A percentile compares a stretch with the other conserved stretches of the same genome.
These are phyloP conservation scores for Andrographis paniculata DNA, from an alignment of 305 asterid genomes.

Conservation along the genomic window DNA sequence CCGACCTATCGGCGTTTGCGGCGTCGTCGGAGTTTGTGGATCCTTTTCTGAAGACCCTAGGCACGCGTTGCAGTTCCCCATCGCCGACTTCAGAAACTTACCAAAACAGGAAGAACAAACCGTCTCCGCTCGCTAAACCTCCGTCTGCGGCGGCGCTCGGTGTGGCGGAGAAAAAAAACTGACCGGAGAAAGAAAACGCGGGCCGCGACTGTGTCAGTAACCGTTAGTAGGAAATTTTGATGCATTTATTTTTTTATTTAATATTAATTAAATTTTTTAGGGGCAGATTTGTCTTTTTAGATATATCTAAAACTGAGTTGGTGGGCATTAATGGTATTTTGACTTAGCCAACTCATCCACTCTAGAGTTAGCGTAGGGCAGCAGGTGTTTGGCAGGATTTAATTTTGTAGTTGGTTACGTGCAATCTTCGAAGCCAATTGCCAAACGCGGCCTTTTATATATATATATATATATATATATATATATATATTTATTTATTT, in stretches of 20 bases:
- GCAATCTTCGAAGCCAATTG: no score
- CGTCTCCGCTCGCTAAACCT: no score
- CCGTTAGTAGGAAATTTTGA: constrained; percentile 20
- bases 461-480: no score
- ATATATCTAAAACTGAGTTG: not conserved
- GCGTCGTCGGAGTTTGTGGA: constrained; percentile 17
- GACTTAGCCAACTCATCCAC: not conserved
- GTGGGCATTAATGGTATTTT: not conserved
- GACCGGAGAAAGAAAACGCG: no score
- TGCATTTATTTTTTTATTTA: not conserved
- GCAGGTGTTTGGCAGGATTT: no score
- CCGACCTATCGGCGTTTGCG: constrained; percentile 28
- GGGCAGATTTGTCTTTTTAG: not conserved
- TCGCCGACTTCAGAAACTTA: not conserved
- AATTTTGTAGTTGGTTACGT: no score
- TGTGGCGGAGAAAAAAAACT: no score
- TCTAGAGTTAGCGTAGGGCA: no score
- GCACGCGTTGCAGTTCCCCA: constrained; percentile 36
- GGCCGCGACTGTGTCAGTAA: constrained; percentile 17
- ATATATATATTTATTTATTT: no score
- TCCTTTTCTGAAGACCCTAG: constrained; percentile 16
- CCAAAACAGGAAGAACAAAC: no score
- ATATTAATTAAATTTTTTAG: no score
- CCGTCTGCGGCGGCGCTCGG: constrained; percentile 15
- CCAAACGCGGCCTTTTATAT: no score